Evolutionary conservation across 768 basidiomycete species (phyloP).

Genomic region (Hygrophorus russula): DNA sequence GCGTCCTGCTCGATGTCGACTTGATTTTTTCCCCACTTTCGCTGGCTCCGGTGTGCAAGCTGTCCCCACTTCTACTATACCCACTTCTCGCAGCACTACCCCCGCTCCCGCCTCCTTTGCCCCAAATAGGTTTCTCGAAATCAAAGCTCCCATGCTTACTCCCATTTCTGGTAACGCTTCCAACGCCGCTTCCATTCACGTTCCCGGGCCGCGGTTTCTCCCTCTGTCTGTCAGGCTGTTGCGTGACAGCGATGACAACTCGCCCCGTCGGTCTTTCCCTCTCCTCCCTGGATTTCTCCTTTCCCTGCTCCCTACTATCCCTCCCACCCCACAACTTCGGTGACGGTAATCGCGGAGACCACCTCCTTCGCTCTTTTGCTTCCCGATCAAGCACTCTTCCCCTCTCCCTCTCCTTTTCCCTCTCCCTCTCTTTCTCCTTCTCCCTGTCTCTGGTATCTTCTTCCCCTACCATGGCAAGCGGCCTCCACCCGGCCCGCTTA

Average conservation of each 20-base stretch:
- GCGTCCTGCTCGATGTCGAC: conserved; percentile 9
- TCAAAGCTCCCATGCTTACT: conserved; percentile 67
- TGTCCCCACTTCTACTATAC: conserved; percentile 6
- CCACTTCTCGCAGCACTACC: conserved; percentile 11
- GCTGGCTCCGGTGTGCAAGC: conserved; percentile 7
- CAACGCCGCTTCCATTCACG: neutral
- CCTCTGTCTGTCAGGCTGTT: neutral
- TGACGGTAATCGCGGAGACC: conserved; percentile 7
- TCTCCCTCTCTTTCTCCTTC: conserved; percentile 2
- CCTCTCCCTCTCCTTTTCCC: conserved; percentile 12
- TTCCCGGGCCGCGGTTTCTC: neutral
- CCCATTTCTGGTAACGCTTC: conserved; percentile 14
- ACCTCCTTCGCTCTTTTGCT: neutral
- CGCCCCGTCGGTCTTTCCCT: conserved; percentile 8
- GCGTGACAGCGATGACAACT: conserved; percentile 3
- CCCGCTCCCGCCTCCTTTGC: conserved; percentile 19
- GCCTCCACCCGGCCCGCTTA: conserved; percentile 13
- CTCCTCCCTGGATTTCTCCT: conserved; percentile 15
- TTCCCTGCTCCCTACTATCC: conserved; percentile 14
- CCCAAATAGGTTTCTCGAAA: conserved; percentile 58
- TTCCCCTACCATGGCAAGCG: conserved; percentile 27
- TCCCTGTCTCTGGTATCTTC: conserved; percentile 14
- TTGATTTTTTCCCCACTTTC: conserved; percentile 5
- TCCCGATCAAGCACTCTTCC: conserved; percentile 6
- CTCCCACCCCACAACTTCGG: conserved; percentile 18